Percentiles rank a stretch among this genome's conserved stretches.
phyloP scores from a whole-genome alignment of 495 filamentous ascomycete species.

The Jackrogersella minutella region DNA sequence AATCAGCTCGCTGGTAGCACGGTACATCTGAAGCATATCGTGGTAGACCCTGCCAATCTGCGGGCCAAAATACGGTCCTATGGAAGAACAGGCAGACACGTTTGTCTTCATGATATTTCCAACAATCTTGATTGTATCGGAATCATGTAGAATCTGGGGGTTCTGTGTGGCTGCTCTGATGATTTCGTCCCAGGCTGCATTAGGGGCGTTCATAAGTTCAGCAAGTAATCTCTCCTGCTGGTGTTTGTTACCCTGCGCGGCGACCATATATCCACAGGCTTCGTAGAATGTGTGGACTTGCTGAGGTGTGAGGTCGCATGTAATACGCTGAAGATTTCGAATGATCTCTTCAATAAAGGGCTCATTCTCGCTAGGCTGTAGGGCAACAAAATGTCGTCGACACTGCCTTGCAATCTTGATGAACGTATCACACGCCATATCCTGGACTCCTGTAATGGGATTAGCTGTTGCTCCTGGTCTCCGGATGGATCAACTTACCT shows the following conservation, averaged over 20 bases:
- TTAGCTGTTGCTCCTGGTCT: conserved; percentile 17
- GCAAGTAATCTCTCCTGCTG: conserved; percentile 89
- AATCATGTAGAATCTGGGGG: conserved; percentile 83
- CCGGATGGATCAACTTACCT: conserved; percentile 59
- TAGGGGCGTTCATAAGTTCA: conserved; percentile 92
- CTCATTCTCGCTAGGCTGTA: conserved; percentile 93
- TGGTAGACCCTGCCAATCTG: conserved; percentile 97
- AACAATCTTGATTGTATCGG: conserved; percentile 95
- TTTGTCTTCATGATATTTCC: conserved; percentile 99
- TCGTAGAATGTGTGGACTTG: conserved; percentile 99
- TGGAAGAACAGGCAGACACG: conserved; percentile 93
- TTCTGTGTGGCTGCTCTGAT: conserved; percentile 84
- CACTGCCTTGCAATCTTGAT: conserved; percentile 99
- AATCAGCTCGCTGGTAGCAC: conserved; percentile 93
- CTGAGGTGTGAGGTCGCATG: conserved; percentile 90
- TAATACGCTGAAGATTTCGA: conserved; percentile 91
- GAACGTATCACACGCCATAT: conserved; percentile 99
- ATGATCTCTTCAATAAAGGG: conserved; percentile 99
- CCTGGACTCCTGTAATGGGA: conserved; percentile 78
- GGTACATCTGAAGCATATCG: conserved; percentile 99
- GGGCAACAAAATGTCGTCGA: conserved; percentile 93
- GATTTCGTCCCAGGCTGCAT: conserved; percentile 93
- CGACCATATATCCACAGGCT: conserved; percentile 99
- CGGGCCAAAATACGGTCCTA: conserved; percentile 97
- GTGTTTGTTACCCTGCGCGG: conserved; percentile 90